Base-by-base conservation (phyloP, 2,329 filamentous ascomycete genomes). In the Zymoseptoria ardabiliae region DNA sequence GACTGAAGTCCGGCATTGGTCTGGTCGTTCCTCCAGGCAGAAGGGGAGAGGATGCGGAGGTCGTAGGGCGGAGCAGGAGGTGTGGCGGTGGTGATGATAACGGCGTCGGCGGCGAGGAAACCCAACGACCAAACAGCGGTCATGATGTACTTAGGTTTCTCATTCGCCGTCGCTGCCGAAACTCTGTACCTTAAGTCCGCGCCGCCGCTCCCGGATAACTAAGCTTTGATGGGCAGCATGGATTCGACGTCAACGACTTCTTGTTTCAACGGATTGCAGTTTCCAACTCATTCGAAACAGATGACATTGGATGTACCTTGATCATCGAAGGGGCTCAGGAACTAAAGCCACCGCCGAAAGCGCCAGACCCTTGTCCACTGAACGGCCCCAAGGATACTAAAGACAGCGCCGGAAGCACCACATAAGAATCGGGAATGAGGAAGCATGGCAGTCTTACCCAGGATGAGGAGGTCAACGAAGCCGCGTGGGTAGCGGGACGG, bases 401-500 rank as follows among this genome's bases (percentile, higher is more conserved):
- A 51, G 7, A 23, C 13, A 51, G 8, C 50, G 7, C 6, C 50
- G 19, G 11, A 5, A 21, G 19, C 50, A 22, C 22, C 53, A 35
- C 52, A 60, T 60, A 55, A 6, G 50, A 28, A 35, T 53, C 55
- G 54, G 63, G 61, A 62, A 58, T 62, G 61, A 60, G 63, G 30
- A 4, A 63, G 61, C 80, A 85, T 75, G 84, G 82, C 66, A 81
- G 79, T 63, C 76, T 87, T 69, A 72, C 68, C 13, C 82, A 82
- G 55, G 84, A 82, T 65, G 82, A 83, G 50, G 89, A 93, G 72
- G 84, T 87, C 54, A 82, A 82, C 63, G 79, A 82, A 58, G 89
- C 89, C 53, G 85, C 87, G 50, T 87, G 86, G 84, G 87, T 89
- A 68, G 89, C 88, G 41, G 81, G 80, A 2, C 81, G 81, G 63